Base-by-base conservation (phyloP, 768 basidiomycete genomes). In the Lentinus brumalis region DNA sequence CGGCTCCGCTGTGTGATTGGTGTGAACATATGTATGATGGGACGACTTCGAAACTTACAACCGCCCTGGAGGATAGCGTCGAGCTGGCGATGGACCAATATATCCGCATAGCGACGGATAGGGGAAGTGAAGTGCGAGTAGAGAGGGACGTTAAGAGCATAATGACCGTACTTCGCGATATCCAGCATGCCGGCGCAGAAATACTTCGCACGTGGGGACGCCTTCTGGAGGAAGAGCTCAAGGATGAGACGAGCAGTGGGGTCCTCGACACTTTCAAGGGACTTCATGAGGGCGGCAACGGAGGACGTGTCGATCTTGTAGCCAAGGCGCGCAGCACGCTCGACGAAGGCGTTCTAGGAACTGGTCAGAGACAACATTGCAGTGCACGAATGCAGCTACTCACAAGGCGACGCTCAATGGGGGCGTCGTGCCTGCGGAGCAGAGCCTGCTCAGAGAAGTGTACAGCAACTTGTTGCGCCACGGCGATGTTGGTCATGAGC, bases 171-270 rank as follows among this genome's bases (percentile, higher is more conserved):
- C 78, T 98, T 98, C 44, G 95, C 94, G 69, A 99, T 99, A 75
- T 99, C 97, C 67, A 99, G 80, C 96, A 98, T 98, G 64, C 97
- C 97, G 29, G 95, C 86, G 71, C 97, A 99, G 87, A 98, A 98
- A 76, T 99, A 99, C 75, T 95, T 96, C 66, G 97, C 94, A 53
- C 89, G 85, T 61, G 94, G 91, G 62, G 95, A 98, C n/a, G 94
- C 89, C 75, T 97, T 97, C 73, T 85, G 87, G 15, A 88, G 86
- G 44, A 98, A 79, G 38, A 97, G 72, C 73, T 95, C 88, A 10
- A 99, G 78, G n/a, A 95, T 81, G 52, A 84, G 77, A 58, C 87
- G 88, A 59, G 89, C 88, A 54, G 86, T 86, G 8, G 87, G 85
- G 63, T 96, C 86, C 42, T 81, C 70, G 61, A 98, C 81, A 8